Percentiles rank a stretch among this genome's conserved stretches.
These are phyloP conservation scores for Stagonosporopsis tanaceti DNA, from an alignment of 2,329 filamentous ascomycete genomes.

Conservation along the genomic window DNA sequence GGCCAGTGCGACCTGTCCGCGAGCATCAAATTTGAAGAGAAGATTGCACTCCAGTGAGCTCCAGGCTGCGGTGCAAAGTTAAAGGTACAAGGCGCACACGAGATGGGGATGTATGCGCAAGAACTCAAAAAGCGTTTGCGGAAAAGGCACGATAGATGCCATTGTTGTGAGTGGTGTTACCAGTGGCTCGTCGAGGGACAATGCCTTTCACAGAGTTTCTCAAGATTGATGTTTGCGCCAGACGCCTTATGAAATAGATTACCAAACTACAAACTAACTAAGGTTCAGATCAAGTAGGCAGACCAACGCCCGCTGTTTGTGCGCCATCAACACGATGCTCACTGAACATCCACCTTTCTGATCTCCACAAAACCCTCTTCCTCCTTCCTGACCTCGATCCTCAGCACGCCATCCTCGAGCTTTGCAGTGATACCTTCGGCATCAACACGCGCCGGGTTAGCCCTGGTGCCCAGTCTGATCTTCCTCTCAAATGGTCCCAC, in stretches of 20 bases:
- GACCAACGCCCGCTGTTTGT: not conserved
- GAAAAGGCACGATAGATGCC: not conserved
- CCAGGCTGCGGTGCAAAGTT: too few species aligned
- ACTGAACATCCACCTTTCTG: conserved; percentile 61
- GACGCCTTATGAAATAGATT: not conserved
- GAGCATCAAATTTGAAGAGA: too few species aligned
- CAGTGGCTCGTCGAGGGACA: too few species aligned
- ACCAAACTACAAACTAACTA: not conserved
- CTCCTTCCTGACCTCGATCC: conserved; percentile 78
- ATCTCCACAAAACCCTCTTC: conserved; percentile 66
- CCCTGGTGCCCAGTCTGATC: conserved; percentile 65
- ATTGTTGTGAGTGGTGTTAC: too few species aligned
- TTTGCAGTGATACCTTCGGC: conserved; percentile 73
- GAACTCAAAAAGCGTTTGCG: too few species aligned
- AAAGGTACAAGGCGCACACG: too few species aligned
- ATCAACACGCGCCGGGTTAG: conserved; percentile 69
- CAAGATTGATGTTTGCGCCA: not conserved
- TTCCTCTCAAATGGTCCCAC: conserved; percentile 78
- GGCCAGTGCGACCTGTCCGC: too few species aligned
- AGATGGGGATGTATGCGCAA: too few species aligned
- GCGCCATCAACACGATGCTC: conserved; percentile 22
- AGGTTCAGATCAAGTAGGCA: not conserved
- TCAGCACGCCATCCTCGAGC: conserved; percentile 79
- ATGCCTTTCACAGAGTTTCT: not conserved
- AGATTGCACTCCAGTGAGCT: too few species aligned